Evolutionary conservation across 2,329 filamentous ascomycete genomes (phyloP), one percentile per base, ranked within the genome.

Genomic region (Xylariomycetidae sp.): DNA sequence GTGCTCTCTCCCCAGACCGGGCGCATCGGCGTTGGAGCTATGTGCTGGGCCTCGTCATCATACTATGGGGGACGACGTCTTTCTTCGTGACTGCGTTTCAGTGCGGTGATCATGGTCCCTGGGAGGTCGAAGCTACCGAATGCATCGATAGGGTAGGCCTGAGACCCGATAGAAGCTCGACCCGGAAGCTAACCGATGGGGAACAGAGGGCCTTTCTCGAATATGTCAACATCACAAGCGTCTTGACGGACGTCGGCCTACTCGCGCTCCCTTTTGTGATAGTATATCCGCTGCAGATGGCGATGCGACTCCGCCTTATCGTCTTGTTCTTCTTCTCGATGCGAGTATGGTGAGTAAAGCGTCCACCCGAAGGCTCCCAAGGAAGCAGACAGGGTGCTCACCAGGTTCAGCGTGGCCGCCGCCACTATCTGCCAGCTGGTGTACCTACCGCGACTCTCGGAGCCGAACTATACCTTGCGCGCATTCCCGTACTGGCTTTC

Each of bases 221-320:
- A 10, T 38, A 34, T 10, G 27, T 34, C 16, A 16, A n/a, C 12
- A 23, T 38, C 22, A 19, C 10, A 5, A 34, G 17, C 25, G 31
- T 38, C 13, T 15, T 38, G 5, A 38, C 31, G 4, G 36, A 38
- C 20, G 24, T 15, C 13, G 23, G 15, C 12, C 22, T 38, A 4
- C 14, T 38, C 1, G 13, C 20, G 5, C 10, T 38, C 6, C 36
- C 36, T 10, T 15, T 35, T 6, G 12, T 14, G 6, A 38, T 38
- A 14, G 29, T 38, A 7, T 35, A 10, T 19, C 36, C 36, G n/a
- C 16, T 38, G 19, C n/a, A 35, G 7, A 35, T 38, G 36, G 10
- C 25, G 10, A 13, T 38, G 5, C 5, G 17, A n/a, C 23, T 19
- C 4, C 31, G 36, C 15, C 3, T 17, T 4, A 35, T 25, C 14